Percentiles rank a stretch among this genome's conserved stretches.
phyloP scores from a whole-genome alignment of 2,329 filamentous ascomycete species.

The Fusarium staphyleae region DNA sequence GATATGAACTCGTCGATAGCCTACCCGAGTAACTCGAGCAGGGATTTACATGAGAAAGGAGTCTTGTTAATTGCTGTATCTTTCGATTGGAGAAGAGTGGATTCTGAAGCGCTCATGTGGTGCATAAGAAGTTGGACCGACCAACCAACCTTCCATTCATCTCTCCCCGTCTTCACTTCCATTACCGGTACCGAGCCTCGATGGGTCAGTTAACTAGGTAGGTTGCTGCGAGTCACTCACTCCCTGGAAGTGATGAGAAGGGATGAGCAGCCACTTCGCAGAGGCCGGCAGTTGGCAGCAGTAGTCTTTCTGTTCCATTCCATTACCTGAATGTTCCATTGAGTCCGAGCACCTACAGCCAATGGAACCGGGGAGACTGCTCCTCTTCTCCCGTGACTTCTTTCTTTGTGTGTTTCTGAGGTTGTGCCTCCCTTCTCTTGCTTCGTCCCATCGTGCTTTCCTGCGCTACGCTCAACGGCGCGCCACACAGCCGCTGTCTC shows the following conservation, averaged over 20 bases:
- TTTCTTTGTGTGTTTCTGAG: not conserved
- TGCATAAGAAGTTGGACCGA: not conserved
- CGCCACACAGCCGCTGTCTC: slow-evolving; percentile 30
- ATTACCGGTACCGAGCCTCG: slow-evolving; percentile 33
- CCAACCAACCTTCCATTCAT: not conserved
- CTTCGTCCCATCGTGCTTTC: slow-evolving; percentile 18
- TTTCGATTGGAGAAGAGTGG: slow-evolving; percentile 2
- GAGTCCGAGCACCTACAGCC: slow-evolving; percentile 20
- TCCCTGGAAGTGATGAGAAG: slow-evolving; percentile 32
- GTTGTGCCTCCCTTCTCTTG: slow-evolving; percentile 12
- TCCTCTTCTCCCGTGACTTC: slow-evolving; percentile 3
- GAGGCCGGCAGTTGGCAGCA: slow-evolving; percentile 3
- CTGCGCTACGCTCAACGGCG: slow-evolving; percentile 27
- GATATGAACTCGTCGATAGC: slow-evolving; percentile 25
- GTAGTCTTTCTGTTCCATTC: slow-evolving; percentile 11
- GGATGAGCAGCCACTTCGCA: slow-evolving; percentile 30
- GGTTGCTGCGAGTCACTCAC: slow-evolving; percentile 26
- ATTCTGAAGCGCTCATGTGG: slow-evolving; percentile 1
- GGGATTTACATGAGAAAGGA: slow-evolving; percentile 9
- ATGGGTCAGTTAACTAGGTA: slow-evolving; percentile 28
- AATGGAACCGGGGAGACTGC: not conserved
- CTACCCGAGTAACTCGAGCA: slow-evolving; percentile 5
- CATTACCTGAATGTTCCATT: not conserved
- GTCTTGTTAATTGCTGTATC: not conserved
- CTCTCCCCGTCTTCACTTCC: slow-evolving; percentile 9